phyloP scores from a whole-genome alignment of 140 eudicot species.

The Oenanthe javanica region DNA sequence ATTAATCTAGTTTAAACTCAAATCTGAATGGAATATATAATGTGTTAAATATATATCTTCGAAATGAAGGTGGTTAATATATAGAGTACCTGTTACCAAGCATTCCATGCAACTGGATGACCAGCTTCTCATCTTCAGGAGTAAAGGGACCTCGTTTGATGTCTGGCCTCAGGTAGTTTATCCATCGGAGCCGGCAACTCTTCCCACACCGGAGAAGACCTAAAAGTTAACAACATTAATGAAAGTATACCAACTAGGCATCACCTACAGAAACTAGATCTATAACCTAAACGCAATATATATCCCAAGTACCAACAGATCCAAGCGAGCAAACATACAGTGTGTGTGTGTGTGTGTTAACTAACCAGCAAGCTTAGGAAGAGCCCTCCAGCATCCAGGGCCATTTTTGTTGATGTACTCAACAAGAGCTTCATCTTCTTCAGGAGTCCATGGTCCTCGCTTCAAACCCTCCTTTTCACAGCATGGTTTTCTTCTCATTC shows the following conservation, averaged over 20 bases:
- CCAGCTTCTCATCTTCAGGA: conserved; percentile 77
- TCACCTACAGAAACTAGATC: not conserved
- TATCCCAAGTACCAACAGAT: not conserved
- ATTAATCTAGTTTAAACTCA: no score
- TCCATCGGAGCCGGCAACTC: conserved; percentile 93
- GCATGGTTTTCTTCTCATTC: conserved; percentile 81
- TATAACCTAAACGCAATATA: not conserved
- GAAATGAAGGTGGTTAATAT: no score
- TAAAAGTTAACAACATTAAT: conserved; percentile 26
- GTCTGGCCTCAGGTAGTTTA: conserved; percentile 87
- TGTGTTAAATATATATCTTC: no score
- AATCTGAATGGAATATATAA: no score
- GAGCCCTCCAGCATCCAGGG: conserved; percentile 84
- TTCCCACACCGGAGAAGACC: conserved; percentile 97
- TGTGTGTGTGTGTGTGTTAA: not conserved
- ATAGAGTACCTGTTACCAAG: conserved; percentile 78
- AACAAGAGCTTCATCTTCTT: conserved; percentile 65
- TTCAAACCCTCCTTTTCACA: conserved; percentile 77
- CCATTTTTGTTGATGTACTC: conserved; percentile 57
- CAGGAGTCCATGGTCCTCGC: conserved; percentile 81
- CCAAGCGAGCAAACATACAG: not conserved
- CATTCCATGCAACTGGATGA: conserved; percentile 81
- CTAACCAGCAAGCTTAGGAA: conserved; percentile 74
- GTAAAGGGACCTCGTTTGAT: conserved; percentile 86
- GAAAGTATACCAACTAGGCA: not conserved